Percentiles rank a stretch among this genome's conserved stretches.
Conservation (phyloP, 2,329 filamentous ascomycete genomes). For the Didymosphaeria variabile region DNA sequence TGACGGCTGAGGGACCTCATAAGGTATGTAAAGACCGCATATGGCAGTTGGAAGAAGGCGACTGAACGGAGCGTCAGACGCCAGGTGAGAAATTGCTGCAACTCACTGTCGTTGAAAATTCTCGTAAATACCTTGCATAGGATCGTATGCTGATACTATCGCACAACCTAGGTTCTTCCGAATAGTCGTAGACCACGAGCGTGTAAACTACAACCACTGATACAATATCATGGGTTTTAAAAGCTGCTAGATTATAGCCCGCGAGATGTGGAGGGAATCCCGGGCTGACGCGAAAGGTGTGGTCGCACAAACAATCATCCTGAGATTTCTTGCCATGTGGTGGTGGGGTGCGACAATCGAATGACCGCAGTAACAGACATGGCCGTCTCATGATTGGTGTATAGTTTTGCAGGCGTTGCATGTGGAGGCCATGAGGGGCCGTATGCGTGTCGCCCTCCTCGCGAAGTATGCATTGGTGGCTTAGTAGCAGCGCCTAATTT, state of each 20-base stretch:
- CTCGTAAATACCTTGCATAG: not conserved
- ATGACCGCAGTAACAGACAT: not conserved
- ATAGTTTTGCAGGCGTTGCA: too few relatives aligned
- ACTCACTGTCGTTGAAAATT: not conserved
- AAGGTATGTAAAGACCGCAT: not conserved
- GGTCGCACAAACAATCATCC: not conserved
- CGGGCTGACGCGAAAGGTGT: not conserved
- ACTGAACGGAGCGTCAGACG: not conserved
- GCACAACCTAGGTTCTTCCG: too few relatives aligned
- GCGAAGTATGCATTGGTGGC: not conserved
- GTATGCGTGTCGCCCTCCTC: not conserved
- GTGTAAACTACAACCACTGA: too few relatives aligned
- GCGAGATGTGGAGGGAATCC: too few relatives aligned
- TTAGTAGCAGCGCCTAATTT: not conserved
- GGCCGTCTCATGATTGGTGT: not conserved
- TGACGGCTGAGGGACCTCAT: not conserved
- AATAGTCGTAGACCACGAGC: too few relatives aligned
- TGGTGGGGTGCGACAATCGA: not conserved
- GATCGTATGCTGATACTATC: not conserved
- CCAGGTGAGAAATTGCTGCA: not conserved
- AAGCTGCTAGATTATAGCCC: too few relatives aligned
- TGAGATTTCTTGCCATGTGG: not conserved
- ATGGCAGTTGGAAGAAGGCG: not conserved
- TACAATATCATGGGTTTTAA: too few relatives aligned
- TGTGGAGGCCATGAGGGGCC: conserved; percentile 2